phyloP scores from a whole-genome alignment of 805 yeast species.

The Candida boleticola region DNA sequence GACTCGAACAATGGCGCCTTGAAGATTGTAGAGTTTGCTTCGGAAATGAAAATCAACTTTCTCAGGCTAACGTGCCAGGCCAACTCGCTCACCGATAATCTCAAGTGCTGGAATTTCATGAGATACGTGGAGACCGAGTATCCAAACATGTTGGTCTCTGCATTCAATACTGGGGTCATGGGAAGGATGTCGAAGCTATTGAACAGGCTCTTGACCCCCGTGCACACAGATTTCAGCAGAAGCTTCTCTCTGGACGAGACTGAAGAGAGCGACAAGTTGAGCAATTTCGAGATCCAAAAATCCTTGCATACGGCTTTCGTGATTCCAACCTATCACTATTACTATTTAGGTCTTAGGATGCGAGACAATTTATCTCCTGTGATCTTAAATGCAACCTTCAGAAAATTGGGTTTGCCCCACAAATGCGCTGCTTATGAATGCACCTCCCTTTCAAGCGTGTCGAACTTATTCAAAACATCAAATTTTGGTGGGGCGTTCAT shows the following conservation, averaged over 20 bases:
- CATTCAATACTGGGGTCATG: conserved; percentile 11
- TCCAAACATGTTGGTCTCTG: conserved; percentile 9
- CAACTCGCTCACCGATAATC: conserved; percentile 8
- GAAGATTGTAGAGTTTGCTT: conserved; percentile 7
- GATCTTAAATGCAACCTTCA: conserved; percentile 11
- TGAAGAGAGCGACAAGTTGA: background rate
- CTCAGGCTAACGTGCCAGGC: conserved; percentile 10
- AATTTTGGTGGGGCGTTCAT: conserved; percentile 16
- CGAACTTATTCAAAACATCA: conserved; percentile 8
- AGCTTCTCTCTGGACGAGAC: background rate
- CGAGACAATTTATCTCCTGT: conserved; percentile 11
- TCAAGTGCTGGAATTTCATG: conserved; percentile 7
- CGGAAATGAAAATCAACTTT: conserved; percentile 5
- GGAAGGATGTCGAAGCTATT: conserved; percentile 13
- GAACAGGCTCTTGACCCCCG: conserved; percentile 13
- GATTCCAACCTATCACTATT: conserved; percentile 11
- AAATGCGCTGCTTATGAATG: conserved; percentile 9
- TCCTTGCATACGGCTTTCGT: conserved; percentile 10
- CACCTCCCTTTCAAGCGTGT: conserved; percentile 6
- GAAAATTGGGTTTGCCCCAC: conserved; percentile 14
- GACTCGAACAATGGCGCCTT: conserved; percentile 6
- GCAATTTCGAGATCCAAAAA: conserved; percentile 7
- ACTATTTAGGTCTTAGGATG: conserved; percentile 12
- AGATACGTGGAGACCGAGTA: conserved; percentile 1
- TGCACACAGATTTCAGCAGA: conserved; percentile 2